These are phyloP conservation scores for Dimargaris cristalligena DNA, from an alignment of 192 early-diverging fungal genomes.

Conservation along the genomic window DNA sequence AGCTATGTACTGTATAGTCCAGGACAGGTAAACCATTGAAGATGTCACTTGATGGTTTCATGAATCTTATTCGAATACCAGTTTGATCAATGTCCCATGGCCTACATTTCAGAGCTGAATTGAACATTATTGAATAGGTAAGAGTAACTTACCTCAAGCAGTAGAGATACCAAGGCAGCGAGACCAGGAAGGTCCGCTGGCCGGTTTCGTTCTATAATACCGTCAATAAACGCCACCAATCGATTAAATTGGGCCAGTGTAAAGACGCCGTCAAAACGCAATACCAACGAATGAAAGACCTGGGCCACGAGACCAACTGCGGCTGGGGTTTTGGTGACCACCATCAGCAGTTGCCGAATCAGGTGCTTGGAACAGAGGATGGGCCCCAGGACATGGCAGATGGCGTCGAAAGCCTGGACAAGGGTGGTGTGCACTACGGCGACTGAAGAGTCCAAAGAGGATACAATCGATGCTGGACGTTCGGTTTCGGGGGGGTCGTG, in stretches of 20 bases:
- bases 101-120: too few species aligned
- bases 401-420: not conserved
- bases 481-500: not conserved
- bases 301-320: not conserved
- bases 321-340: not conserved
- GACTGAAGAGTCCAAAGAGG: not conserved
- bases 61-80: too few species aligned
- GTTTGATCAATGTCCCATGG: too few species aligned
- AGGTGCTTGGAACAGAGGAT: slow-evolving; percentile 2
- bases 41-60: too few species aligned
- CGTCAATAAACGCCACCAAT: not conserved
- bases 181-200: not conserved
- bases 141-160: too few species aligned
- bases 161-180: not conserved
- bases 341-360: not conserved
- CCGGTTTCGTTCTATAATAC: not conserved
- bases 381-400: slow-evolving; percentile 2
- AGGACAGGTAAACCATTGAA: too few species aligned
- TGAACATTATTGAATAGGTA: too few species aligned
- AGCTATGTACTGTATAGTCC: too few species aligned
- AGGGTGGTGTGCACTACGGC: not conserved
- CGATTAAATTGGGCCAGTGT: slow-evolving; percentile 5
- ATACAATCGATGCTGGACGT: too few species aligned
- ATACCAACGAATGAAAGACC: not conserved
- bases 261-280: not conserved